Base-by-base conservation (phyloP, 2,329 filamentous ascomycete genomes). In the Cladosporium cucumerinum region DNA sequence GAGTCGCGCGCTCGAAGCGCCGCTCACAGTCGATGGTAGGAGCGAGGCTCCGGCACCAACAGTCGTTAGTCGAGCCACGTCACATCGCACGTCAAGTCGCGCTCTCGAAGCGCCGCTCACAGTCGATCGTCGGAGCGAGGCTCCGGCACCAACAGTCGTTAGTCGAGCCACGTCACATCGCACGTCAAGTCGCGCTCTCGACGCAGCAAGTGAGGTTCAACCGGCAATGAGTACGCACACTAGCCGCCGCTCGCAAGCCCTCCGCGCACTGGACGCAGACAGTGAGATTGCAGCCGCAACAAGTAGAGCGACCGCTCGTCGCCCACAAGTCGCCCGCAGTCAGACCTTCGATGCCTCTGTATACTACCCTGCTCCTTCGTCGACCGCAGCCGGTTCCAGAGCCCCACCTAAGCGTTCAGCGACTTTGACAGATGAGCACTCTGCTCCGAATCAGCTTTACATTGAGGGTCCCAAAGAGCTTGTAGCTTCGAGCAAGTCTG, bases 341-440 rank as follows among this genome's bases (percentile, higher is more conserved):
- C 65, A 66, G 32, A 73, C 71, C 3, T 65, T 68, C 46, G 71
- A 74, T 48, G 69, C 67, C 10, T 62, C 68, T 23, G 70, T 71
- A 25, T 72, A 71, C 57, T 66, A 62, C 5, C 67, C 71, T 3
- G 63, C 65, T 2, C 54, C 66, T n/a, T 54, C 59, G 10, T 55
- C 60, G 18, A 26, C 49, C n/a, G 49, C 21, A n/a, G 26, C 46
- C 23, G 23, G 49, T 21, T 43, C 60, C 23, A 62, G 60, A 55
- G 60, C 23, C 12, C 49, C 36, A 7, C 60, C 60, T 18, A 34
- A 62, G 28, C 60, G 60, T 34, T 62, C 60, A 16, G 60, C 60
- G 12, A 62, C 60, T 25, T 18, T 62, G 34, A 39, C 49, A 12
- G 60, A 62, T 32, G 60, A 62, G n/a, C 46, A 48, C 1, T 25